Percentiles rank a stretch among this genome's conserved stretches.
These are phyloP conservation scores for Thielaviopsis populi DNA, from an alignment of 2,329 filamentous ascomycete species.

Conservation along the genomic window DNA sequence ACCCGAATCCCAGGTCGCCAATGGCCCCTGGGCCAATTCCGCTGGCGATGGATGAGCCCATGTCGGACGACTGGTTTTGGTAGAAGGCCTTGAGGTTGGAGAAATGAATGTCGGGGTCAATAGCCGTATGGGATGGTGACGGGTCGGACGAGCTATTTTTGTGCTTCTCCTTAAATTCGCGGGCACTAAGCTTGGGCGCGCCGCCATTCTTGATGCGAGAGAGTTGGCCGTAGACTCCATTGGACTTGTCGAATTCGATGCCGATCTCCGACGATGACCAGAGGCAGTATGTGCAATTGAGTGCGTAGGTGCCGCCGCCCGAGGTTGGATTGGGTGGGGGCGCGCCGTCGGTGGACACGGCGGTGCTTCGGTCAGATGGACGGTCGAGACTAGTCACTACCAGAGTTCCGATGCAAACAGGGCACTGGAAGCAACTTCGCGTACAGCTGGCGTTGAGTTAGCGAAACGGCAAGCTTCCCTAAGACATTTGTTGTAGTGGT, in stretches of 20 bases:
- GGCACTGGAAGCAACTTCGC: conserved; percentile 90
- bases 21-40: conserved; percentile 21
- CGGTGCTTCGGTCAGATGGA: conserved; percentile 29
- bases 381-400: conserved; percentile 56
- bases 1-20: conserved; percentile 46
- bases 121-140: conserved; percentile 29
- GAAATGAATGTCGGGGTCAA: conserved; percentile 57
- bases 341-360: conserved; percentile 28
- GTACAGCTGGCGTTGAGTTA: conserved; percentile 48
- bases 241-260: conserved; percentile 78
- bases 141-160: conserved; percentile 28
- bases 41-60: conserved; percentile 32
- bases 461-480: neutral
- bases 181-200: conserved; percentile 33
- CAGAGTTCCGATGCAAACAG: conserved; percentile 61
- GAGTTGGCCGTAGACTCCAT: conserved; percentile 70
- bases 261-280: conserved; percentile 86
- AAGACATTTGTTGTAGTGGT: neutral
- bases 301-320: conserved; percentile 49
- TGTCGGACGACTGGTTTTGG: conserved; percentile 56
- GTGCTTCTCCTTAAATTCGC: conserved; percentile 37
- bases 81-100: conserved; percentile 66
- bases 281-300: conserved; percentile 80
- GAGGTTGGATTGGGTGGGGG: conserved; percentile 23
- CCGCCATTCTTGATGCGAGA: conserved; percentile 53